These are phyloP conservation scores for Chaetomium fimeti DNA, from an alignment of 495 filamentous ascomycete genomes.

Conservation along the genomic window DNA sequence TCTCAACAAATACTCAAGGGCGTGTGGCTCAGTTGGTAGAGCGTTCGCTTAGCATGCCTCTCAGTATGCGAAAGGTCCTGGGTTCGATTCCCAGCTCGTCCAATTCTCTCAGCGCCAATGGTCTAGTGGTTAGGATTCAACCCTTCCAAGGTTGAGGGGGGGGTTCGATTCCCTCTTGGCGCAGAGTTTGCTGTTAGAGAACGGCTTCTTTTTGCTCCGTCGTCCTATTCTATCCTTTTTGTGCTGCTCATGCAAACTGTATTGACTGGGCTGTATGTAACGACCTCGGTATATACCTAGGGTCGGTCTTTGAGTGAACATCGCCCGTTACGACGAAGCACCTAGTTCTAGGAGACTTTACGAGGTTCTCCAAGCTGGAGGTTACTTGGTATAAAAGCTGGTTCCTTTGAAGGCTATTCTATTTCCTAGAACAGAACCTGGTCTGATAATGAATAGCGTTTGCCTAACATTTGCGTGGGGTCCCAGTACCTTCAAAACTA, in stretches of 20 bases:
- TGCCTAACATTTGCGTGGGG: no score
- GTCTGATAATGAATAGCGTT: no score
- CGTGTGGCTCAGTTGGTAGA: slow-evolving; percentile 29
- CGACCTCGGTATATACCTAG: no score
- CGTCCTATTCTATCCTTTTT: not conserved
- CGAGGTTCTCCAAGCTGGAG: no score
- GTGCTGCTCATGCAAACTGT: not conserved
- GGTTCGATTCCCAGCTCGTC: slow-evolving; percentile 31
- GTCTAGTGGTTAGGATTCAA: slow-evolving; percentile 30
- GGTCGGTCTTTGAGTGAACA: no score
- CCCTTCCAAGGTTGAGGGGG: slow-evolving; percentile 30
- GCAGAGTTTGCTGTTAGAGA: not conserved
- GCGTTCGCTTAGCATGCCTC: slow-evolving; percentile 23
- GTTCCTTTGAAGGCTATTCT: no score
- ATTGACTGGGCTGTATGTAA: no score
- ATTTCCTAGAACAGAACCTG: no score
- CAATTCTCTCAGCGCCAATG: slow-evolving; percentile 20
- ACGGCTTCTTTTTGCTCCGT: not conserved
- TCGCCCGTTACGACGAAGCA: no score
- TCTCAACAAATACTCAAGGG: slow-evolving; percentile 9
- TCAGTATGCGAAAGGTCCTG: slow-evolving; percentile 26
- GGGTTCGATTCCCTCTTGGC: slow-evolving; percentile 30
- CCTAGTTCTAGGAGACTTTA: no score
- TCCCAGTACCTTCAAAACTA: no score
- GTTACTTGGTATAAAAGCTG: no score